Evolutionary conservation across 169 alveolate species (phyloP), one percentile per base, ranked within the genome.

Genomic region (Cryptosporidium ubiquitum): DNA sequence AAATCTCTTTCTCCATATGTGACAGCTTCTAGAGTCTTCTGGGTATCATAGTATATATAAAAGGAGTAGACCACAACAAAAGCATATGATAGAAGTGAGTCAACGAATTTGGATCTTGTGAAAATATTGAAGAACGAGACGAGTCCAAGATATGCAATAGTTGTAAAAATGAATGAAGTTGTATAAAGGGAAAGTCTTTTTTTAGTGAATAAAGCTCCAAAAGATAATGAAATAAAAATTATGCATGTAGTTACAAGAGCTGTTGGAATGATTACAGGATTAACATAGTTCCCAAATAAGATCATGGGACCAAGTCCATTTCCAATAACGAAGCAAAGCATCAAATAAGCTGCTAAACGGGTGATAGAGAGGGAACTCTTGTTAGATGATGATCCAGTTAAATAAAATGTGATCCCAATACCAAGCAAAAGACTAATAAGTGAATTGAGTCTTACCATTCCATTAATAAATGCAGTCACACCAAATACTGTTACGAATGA

Each of bases 291-390:
- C 5, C 89, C 79, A 79, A 44, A 79, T 60, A 79, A 10, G 1
- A 79, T 42, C 31, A 79, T n/a, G 29, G 89, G 89, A 3, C 89
- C 89, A 42, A 79, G 68, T 42, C 89, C 66, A 49, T 79, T 79
- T 18, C 89, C 89, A 31, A 79, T 26, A 4, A 39, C 39, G 64
- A 79, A 79, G 44, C 89, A 79, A 26, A 79, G 58, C 7, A 79
- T 12, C 42, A 79, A 29, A 33, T 23, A 79, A 5, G 89, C 74
- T 40, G 40, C 73, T 18, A 79, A 26, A 26, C 89, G 89, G 3
- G 33, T 26, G 7, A 61, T 9, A 5, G 89, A 79, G 18, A 79
- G 42, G 14, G 68, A 37, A 29, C 61, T 52, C 55, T 16, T 64
- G 74, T 66, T 61, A 9, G 55, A 40, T 14, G 79, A 42, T 7